phyloP scores from a whole-genome alignment of 257 asterid genomes.

The Solanum lycopersicoides region DNA sequence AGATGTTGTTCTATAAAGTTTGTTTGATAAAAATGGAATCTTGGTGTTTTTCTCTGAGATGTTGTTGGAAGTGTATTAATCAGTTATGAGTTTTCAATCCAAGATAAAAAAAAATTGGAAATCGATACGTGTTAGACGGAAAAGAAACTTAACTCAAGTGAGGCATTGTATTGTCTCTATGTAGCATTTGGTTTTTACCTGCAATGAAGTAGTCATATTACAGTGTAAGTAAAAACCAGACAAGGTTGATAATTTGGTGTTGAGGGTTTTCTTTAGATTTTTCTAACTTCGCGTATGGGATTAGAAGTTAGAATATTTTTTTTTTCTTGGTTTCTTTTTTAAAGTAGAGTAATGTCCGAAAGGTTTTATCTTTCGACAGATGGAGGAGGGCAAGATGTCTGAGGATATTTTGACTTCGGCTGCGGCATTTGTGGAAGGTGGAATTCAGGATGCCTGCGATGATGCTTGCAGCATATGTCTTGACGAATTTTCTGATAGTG shows the following conservation, averaged over 20 bases:
- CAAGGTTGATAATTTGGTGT: background rate
- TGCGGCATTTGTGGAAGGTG: constrained; percentile 91
- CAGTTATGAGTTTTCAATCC: background rate
- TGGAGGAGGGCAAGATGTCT: constrained; percentile 58
- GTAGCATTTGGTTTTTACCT: background rate
- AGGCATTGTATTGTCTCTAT: background rate
- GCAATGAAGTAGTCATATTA: background rate
- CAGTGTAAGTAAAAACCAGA: background rate
- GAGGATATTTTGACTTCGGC: constrained; percentile 76
- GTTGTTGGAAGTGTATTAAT: background rate
- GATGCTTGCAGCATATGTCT: constrained; percentile 96
- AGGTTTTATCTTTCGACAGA: constrained; percentile 25
- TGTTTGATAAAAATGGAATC: background rate
- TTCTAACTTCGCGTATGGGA: background rate
- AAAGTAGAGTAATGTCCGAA: background rate
- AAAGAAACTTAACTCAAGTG: background rate
- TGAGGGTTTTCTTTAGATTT: background rate
- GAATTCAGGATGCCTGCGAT: constrained; percentile 84
- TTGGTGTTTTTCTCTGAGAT: background rate
- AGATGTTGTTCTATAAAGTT: background rate
- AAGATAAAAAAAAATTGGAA: background rate
- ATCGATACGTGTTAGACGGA: background rate
- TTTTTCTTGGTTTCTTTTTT: background rate
- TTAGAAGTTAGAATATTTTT: background rate
- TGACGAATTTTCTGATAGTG: constrained; percentile 66